Conservation (phyloP, 306 rosid genomes). For the Vicia villosa region DNA sequence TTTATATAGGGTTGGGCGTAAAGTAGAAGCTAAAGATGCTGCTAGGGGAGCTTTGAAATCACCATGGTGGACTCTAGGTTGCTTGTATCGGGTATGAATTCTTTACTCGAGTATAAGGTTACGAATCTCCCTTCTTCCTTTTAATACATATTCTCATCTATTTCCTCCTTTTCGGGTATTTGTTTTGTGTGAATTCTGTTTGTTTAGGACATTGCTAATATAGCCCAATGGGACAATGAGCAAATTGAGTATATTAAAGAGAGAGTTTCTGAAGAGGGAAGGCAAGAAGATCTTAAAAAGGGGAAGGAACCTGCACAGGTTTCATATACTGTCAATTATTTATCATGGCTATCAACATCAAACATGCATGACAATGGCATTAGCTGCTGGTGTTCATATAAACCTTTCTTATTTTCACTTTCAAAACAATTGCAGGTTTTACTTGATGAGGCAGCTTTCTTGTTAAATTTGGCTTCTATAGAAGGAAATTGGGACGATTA, state of each 20-base stretch:
- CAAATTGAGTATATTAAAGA: conserved; percentile 91
- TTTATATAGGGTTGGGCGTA: conserved; percentile 73
- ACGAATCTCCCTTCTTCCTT: neutral
- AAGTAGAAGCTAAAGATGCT: conserved; percentile 86
- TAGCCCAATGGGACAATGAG: conserved; percentile 95
- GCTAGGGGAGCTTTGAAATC: conserved; percentile 90
- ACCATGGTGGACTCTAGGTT: conserved; percentile 97
- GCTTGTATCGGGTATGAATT: conserved; percentile 62
- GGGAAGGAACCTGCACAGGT: conserved; percentile 91
- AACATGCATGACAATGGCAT: neutral
- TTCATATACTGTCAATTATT: conserved; percentile 11
- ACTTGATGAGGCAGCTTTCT: conserved; percentile 87
- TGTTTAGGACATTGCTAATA: conserved; percentile 77
- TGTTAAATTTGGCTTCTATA: conserved; percentile 85
- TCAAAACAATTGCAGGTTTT: conserved; percentile 58
- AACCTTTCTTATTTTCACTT: conserved; percentile 17
- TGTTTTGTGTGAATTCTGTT: conserved; percentile 18
- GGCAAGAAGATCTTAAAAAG: conserved; percentile 77
- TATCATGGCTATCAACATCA: neutral
- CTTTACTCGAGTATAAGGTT: neutral
- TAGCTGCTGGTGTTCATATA: neutral
- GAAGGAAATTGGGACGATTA: conserved; percentile 86
- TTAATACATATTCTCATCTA: neutral
- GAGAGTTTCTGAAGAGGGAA: conserved; percentile 87
- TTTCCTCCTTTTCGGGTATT: neutral